These are phyloP conservation scores for Xylariaceae sp. DNA, from an alignment of 2,329 filamentous ascomycete genomes.

Conservation along the genomic window DNA sequence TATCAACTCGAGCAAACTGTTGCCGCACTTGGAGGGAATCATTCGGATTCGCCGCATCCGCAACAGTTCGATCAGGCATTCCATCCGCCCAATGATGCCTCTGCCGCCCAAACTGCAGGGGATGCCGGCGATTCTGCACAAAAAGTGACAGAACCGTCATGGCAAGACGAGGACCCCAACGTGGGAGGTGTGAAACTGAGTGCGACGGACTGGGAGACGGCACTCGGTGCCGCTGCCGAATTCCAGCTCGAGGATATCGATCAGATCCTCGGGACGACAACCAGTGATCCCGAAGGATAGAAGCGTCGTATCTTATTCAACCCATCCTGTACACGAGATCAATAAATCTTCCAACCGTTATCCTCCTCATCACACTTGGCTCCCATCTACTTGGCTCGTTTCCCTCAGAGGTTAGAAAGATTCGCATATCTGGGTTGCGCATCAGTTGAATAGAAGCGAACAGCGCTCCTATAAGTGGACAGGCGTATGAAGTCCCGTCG, in stretches of 20 bases:
- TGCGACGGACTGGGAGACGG: conserved; percentile 24
- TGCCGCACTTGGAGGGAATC: conserved; percentile 15
- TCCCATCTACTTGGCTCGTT: neutral
- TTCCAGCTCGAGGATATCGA: conserved; percentile 26
- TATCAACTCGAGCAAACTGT: conserved; percentile 20
- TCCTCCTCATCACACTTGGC: neutral
- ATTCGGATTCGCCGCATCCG: conserved; percentile 14
- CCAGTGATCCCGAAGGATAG: conserved; percentile 20
- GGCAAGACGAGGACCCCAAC: conserved; percentile 18
- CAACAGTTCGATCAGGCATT: conserved; percentile 20
- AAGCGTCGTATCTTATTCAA: neutral
- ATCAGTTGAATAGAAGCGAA: neutral
- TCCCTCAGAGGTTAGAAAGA: neutral
- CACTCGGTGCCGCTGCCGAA: conserved; percentile 16
- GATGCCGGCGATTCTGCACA: neutral
- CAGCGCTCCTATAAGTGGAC: neutral
- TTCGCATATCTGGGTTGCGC: neutral
- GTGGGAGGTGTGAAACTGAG: conserved; percentile 12
- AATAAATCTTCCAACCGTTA: no score
- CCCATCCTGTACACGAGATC: conserved; percentile 1
- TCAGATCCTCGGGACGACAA: conserved; percentile 24
- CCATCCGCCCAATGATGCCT: conserved; percentile 9
- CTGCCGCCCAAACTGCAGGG: conserved; percentile 10
- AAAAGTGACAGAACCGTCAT: conserved; percentile 9
- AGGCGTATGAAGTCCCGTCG: neutral